Conservation (phyloP, 305 asterid species). For the Solanum hybrid region DNA sequence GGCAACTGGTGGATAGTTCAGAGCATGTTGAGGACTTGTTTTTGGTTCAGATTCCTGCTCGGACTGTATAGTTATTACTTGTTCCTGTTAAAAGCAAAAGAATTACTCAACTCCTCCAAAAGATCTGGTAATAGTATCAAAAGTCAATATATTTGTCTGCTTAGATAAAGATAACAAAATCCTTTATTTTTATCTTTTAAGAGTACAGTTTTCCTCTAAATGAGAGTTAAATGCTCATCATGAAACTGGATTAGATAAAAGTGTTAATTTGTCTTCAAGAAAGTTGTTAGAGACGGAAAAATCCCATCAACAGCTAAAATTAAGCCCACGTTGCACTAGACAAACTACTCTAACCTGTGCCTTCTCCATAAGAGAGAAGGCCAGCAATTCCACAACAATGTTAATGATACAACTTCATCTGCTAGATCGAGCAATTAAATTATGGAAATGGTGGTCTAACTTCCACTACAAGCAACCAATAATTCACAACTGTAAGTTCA, state of each 20-base stretch:
- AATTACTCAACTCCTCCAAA: constrained; percentile 11
- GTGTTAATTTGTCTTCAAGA: neutral
- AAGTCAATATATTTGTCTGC: neutral
- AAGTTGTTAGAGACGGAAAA: neutral
- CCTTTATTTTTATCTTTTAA: neutral
- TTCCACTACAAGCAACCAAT: neutral
- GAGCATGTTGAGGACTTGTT: constrained; percentile 8
- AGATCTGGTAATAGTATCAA: neutral
- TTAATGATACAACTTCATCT: neutral
- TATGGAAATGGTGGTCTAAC: neutral
- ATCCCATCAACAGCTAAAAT: neutral
- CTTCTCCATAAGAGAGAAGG: neutral
- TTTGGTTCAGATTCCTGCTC: constrained; percentile 10
- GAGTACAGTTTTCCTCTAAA: neutral
- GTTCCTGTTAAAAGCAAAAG: constrained; percentile 28
- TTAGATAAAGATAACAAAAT: neutral
- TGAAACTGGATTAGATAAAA: neutral
- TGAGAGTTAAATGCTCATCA: neutral
- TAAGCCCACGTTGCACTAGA: neutral
- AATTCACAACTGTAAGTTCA: neutral
- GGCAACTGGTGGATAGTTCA: constrained; percentile 10
- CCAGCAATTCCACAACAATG: neutral
- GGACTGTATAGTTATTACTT: neutral
- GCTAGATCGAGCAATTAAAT: neutral
- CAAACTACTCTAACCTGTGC: neutral